These are phyloP conservation scores for Filobasidium floriforme DNA, from an alignment of 768 basidiomycete species.

Conservation along the genomic window DNA sequence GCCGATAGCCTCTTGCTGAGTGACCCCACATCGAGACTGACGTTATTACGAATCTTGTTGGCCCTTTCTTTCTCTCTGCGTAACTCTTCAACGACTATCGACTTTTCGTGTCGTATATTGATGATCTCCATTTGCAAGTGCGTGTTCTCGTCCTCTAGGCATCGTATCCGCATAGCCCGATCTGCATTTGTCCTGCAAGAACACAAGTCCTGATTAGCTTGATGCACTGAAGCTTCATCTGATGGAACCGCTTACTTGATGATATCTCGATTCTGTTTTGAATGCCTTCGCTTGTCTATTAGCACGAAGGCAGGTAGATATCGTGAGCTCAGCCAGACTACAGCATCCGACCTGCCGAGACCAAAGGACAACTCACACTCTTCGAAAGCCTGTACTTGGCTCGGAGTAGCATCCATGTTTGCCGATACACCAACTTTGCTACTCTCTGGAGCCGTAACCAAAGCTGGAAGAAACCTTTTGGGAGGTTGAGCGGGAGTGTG, in stretches of 20 bases:
- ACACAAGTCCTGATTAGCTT: not conserved
- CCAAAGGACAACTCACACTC: not conserved
- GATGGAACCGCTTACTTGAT: conserved; percentile 3
- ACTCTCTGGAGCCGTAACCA: conserved; percentile 6
- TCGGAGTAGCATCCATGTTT: not conserved
- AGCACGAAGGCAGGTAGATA: not conserved
- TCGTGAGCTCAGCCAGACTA: not conserved
- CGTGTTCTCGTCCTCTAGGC: conserved; percentile 14
- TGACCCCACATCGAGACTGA: not conserved
- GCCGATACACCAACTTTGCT: not conserved
- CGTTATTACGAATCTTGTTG: conserved; percentile 9
- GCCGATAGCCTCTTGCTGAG: not conserved
- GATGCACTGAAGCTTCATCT: not conserved
- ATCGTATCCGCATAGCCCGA: conserved; percentile 13
- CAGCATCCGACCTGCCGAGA: not conserved
- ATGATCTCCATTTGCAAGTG: conserved; percentile 14
- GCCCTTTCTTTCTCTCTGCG: conserved; percentile 4
- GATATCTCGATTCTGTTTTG: conserved; percentile 21
- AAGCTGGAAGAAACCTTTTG: not conserved
- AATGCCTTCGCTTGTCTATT: conserved; percentile 10
- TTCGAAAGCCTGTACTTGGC: conserved; percentile 5
- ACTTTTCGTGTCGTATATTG: conserved; percentile 16
- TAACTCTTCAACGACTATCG: conserved; percentile 11
- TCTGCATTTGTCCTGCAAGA: conserved; percentile 14
- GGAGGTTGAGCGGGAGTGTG: not conserved